These are phyloP conservation scores for Neurospora sp. DNA, from an alignment of 495 filamentous ascomycete species.

Conservation along the genomic window DNA sequence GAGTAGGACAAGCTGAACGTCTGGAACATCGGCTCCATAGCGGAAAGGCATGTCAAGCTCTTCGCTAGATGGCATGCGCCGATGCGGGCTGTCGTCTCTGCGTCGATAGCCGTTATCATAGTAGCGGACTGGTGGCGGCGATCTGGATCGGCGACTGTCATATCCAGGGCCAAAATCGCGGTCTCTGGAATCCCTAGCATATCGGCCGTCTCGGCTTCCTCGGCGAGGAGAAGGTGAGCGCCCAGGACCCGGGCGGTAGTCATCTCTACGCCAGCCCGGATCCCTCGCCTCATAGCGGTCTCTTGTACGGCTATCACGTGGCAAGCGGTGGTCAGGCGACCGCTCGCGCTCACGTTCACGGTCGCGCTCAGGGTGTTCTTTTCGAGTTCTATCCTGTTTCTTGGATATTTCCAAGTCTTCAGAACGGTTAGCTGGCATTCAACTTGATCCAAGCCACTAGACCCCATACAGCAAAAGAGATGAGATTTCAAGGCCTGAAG, in stretches of 20 bases:
- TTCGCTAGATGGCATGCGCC: slow-evolving; percentile 42
- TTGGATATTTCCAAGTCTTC: slow-evolving; percentile 91
- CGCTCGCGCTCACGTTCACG: slow-evolving; percentile 13
- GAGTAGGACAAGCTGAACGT: slow-evolving; percentile 78
- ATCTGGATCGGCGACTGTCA: slow-evolving; percentile 50
- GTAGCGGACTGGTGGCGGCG: slow-evolving; percentile 28
- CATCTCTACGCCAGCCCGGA: slow-evolving; percentile 44
- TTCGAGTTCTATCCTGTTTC: slow-evolving; percentile 63
- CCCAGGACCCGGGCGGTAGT: slow-evolving; percentile 44
- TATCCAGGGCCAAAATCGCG: slow-evolving; percentile 29
- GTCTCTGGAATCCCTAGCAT: slow-evolving; percentile 23
- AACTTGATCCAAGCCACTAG: neutral
- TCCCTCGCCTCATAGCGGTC: slow-evolving; percentile 36
- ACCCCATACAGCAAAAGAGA: neutral
- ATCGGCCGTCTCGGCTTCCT: slow-evolving; percentile 30
- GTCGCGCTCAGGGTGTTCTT: slow-evolving; percentile 22
- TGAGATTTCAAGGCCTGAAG: neutral
- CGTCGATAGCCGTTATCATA: slow-evolving; percentile 47
- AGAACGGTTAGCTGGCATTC: slow-evolving; percentile 5
- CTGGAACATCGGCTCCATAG: slow-evolving; percentile 68
- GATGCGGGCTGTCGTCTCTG: slow-evolving; percentile 55
- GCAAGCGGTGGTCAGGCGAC: slow-evolving; percentile 20
- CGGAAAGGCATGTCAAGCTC: slow-evolving; percentile 64
- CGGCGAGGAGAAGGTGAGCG: slow-evolving; percentile 43
- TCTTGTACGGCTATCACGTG: slow-evolving; percentile 11